These are phyloP conservation scores for Pholiota adiposa DNA, from an alignment of 1,284 basidiomycete species.

Conservation along the genomic window DNA sequence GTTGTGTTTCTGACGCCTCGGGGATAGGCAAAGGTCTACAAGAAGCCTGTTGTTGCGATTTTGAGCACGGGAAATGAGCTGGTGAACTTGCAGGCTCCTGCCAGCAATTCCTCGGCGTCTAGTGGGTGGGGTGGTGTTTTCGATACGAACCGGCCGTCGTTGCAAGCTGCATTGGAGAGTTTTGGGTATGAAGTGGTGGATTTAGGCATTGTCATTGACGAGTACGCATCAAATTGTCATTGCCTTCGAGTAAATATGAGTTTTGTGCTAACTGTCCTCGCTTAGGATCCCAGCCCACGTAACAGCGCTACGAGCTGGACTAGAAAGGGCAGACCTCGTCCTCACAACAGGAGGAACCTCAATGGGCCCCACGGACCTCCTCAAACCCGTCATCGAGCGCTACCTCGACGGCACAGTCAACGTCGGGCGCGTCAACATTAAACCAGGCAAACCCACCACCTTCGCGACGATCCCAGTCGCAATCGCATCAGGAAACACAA, in stretches of 20 bases:
- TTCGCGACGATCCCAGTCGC: constrained; percentile 74
- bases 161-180: constrained; percentile 70
- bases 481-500: too few species aligned
- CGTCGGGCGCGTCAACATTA: constrained; percentile 77
- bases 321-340: constrained; percentile 72
- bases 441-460: constrained; percentile 84
- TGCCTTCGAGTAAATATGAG: not conserved
- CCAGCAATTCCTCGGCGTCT: constrained; percentile 23
- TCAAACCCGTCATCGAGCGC: constrained; percentile 88
- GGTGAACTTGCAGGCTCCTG: constrained; percentile 55
- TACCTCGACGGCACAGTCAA: constrained; percentile 76
- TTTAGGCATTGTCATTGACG: constrained; percentile 79
- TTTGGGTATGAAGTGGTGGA: constrained; percentile 82
- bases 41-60: constrained; percentile 77
- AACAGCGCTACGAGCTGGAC: constrained; percentile 56
- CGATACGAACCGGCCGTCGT: constrained; percentile 85
- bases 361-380: constrained; percentile 86
- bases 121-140: constrained; percentile 72
- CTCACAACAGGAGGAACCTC: constrained; percentile 89
- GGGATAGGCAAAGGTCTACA: constrained; percentile 65
- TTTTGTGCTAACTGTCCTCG: not conserved
- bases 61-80: constrained; percentile 89
- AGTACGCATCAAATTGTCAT: constrained; percentile 43
- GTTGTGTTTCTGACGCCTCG: not conserved
- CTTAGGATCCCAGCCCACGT: constrained; percentile 66